Evolutionary conservation across 2,329 filamentous ascomycete genomes (phyloP).

Genomic region (Aspergillus pseudotamarii): DNA sequence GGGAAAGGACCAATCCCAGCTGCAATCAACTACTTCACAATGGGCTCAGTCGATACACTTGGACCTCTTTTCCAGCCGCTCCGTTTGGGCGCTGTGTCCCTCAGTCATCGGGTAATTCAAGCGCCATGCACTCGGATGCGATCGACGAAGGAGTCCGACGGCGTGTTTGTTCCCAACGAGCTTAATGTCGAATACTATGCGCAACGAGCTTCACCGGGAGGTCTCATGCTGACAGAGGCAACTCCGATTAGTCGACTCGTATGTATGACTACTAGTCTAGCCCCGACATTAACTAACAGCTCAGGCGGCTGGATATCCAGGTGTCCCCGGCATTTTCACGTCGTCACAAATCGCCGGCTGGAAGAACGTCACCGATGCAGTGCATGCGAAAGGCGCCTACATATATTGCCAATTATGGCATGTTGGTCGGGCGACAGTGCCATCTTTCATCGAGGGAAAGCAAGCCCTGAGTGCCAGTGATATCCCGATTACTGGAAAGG

Average conservation of each 20-base stretch:
- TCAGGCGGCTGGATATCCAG: constrained; percentile 33
- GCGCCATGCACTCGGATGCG: constrained; percentile 34
- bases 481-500: not conserved
- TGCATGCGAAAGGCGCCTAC: constrained; percentile 34
- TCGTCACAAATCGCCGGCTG: constrained; percentile 33
- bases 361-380: constrained; percentile 36
- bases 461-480: not conserved
- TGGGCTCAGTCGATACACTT: constrained; percentile 23
- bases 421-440: constrained; percentile 35
- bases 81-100: constrained; percentile 24
- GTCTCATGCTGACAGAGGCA: constrained; percentile 39
- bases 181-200: constrained; percentile 34
- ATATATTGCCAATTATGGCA: constrained; percentile 42
- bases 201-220: constrained; percentile 37
- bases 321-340: constrained; percentile 35
- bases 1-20: accelerated
- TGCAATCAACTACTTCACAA: constrained; percentile 9
- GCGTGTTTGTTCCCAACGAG: constrained; percentile 26
- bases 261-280: not conserved
- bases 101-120: constrained; percentile 31
- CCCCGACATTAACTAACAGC: not conserved
- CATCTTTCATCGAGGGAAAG: not conserved
- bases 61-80: constrained; percentile 42
- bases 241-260: constrained; percentile 34
- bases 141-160: constrained; percentile 21